Conservation (phyloP, 257 asterid species). For the Oldenlandia corymbosa region DNA sequence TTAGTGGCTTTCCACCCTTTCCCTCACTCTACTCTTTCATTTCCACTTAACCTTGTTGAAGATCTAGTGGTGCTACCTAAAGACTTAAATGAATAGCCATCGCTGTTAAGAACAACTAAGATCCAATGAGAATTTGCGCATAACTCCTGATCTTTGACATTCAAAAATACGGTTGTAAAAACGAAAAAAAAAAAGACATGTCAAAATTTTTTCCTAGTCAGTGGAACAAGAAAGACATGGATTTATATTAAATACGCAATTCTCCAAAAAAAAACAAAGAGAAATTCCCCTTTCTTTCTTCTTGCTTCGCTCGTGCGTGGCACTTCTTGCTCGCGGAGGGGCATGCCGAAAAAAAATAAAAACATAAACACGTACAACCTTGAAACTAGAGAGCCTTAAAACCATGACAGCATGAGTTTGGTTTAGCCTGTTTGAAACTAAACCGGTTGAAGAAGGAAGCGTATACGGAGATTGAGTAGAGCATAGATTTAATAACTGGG, state of each 20-base stretch:
- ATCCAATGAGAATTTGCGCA: slow-evolving; percentile 8
- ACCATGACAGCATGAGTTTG: too few relatives aligned
- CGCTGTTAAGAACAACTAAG: neutral
- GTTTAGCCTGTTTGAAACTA: too few relatives aligned
- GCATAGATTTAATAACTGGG: too few relatives aligned
- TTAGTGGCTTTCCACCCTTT: neutral
- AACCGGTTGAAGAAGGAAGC: too few relatives aligned
- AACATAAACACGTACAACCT: too few relatives aligned
- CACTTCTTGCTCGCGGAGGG: slow-evolving; percentile 3
- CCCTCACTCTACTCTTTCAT: slow-evolving; percentile 1
- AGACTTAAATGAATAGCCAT: neutral
- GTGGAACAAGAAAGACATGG: slow-evolving; percentile 1
- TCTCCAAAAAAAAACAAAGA: neutral
- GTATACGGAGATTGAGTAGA: too few relatives aligned
- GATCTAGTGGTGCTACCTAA: too few relatives aligned
- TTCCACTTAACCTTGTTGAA: neutral
- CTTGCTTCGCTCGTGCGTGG: slow-evolving; percentile 6
- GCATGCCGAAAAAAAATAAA: slow-evolving; percentile 1
- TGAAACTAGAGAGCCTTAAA: too few relatives aligned
- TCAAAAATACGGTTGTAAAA: neutral
- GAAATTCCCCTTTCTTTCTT: neutral
- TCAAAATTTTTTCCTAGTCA: neutral
- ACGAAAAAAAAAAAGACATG: too few relatives aligned
- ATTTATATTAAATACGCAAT: neutral
- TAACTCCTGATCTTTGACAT: slow-evolving; percentile 3